Conservation (phyloP, 2,329 filamentous ascomycete species). For the Alternaria viburni region DNA sequence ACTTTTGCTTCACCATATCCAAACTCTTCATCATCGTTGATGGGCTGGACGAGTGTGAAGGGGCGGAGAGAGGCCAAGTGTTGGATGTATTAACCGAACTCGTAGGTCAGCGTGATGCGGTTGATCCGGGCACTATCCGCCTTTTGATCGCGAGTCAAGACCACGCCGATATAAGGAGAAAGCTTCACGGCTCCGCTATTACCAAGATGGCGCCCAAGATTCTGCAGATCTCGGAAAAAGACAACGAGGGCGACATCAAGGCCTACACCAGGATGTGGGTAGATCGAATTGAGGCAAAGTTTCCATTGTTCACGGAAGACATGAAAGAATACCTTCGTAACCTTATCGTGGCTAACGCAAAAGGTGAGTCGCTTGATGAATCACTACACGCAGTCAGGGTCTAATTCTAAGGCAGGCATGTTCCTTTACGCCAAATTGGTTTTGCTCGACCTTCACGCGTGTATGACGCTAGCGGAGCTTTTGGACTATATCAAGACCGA, state of each 20-base stretch:
- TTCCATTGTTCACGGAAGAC: not conserved
- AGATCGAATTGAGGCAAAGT: not conserved
- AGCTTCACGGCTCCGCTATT: not conserved
- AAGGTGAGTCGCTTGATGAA: not conserved
- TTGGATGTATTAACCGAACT: not conserved
- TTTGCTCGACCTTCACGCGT: not conserved
- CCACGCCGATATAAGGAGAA: not conserved
- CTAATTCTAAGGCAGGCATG: not conserved
- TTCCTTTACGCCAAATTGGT: not conserved
- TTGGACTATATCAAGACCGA: not conserved
- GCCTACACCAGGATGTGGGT: not conserved
- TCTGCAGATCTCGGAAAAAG: not conserved
- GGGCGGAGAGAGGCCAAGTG: not conserved
- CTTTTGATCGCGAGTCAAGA: not conserved
- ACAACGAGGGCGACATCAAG: not conserved
- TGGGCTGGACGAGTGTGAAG: not conserved
- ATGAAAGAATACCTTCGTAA: not conserved
- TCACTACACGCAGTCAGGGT: too few relatives aligned
- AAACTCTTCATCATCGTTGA: not conserved
- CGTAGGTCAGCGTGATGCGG: not conserved
- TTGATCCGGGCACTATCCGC: not conserved
- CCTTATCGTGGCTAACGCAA: not conserved
- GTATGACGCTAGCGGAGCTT: not conserved
- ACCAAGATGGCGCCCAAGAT: not conserved
- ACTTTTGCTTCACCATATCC: not conserved